Conservation (phyloP, 352 stramenopile genomes). For the Globisporangium spinosum region DNA sequence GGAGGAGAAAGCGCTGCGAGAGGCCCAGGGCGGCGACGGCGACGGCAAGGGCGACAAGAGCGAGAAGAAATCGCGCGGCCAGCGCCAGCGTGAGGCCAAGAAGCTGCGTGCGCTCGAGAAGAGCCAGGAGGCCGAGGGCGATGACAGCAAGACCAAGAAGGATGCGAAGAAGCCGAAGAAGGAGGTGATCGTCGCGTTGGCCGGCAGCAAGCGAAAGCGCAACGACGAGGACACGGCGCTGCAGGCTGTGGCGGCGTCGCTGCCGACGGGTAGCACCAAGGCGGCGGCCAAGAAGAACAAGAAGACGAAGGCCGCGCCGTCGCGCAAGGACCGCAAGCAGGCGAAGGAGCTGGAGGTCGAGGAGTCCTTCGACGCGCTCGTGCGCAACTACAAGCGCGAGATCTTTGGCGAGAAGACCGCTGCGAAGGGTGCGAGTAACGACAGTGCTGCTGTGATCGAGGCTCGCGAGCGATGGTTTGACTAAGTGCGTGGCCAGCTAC, state of each 20-base stretch:
- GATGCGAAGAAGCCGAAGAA: constrained; percentile 31
- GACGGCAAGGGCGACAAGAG: constrained; percentile 17
- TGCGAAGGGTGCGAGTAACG: background rate
- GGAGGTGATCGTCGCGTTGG: constrained; percentile 20
- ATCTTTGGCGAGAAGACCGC: constrained; percentile 53
- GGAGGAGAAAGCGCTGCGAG: constrained; percentile 57
- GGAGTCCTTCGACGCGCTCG: constrained; percentile 72
- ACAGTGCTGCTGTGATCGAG: constrained; percentile 10
- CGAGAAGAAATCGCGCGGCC: constrained; percentile 63
- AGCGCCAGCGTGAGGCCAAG: constrained; percentile 77
- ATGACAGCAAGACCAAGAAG: constrained; percentile 13
- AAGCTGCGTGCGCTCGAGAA: constrained; percentile 37
- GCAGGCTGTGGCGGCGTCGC: constrained; percentile 17
- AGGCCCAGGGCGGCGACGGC: constrained; percentile 46
- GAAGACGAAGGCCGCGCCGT: constrained; percentile 37
- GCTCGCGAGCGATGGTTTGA: constrained; percentile 66
- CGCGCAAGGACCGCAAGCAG: constrained; percentile 71
- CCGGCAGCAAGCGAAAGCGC: constrained; percentile 45
- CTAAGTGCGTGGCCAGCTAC: constrained; percentile 18
- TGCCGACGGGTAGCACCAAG: background rate
- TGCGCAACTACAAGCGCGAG: constrained; percentile 82
- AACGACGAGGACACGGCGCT: constrained; percentile 20
- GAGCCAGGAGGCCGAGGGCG: constrained; percentile 18
- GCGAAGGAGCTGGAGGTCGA: constrained; percentile 48
- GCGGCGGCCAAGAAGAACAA: constrained; percentile 17